Percentiles rank a stretch among this genome's conserved stretches.
phyloP scores from a whole-genome alignment of 129 eudicot species.

The Pulicaria dysenterica region DNA sequence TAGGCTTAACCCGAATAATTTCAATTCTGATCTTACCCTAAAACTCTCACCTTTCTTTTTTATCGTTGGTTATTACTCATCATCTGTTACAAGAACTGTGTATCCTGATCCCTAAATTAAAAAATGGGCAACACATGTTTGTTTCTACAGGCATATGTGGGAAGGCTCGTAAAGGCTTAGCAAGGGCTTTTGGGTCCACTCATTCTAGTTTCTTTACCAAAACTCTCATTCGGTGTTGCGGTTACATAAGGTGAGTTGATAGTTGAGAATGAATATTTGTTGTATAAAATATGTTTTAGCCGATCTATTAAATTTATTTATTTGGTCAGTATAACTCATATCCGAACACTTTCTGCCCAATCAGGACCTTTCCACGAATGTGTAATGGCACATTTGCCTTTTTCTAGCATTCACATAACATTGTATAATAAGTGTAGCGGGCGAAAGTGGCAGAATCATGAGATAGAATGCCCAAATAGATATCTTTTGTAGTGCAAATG shows the following conservation, averaged over 20 bases:
- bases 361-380: conserved; percentile 2
- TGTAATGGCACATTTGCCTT: neutral
- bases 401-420: neutral
- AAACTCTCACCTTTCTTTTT: neutral
- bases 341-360: conserved; percentile 21
- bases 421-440: neutral
- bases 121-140: neutral
- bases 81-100: neutral
- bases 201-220: neutral
- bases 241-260: conserved; percentile 15
- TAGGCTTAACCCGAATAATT: neutral
- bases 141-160: conserved; percentile 77
- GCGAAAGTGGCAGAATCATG: conserved; percentile 16
- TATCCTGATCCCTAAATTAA: neutral
- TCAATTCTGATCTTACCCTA: neutral
- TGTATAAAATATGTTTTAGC: conserved; percentile 24
- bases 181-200: conserved; percentile 27
- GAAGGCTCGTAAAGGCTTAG: conserved; percentile 54
- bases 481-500: conserved; percentile 23
- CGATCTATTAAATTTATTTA: conserved; percentile 20
- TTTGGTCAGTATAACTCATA: conserved; percentile 21
- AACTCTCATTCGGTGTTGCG: conserved; percentile 8
- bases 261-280: conserved; percentile 1
- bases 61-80: neutral
- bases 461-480: conserved; percentile 16